Base-by-base conservation (phyloP, 805 yeast genomes). In the Wickerhamiella bombiphila region DNA sequence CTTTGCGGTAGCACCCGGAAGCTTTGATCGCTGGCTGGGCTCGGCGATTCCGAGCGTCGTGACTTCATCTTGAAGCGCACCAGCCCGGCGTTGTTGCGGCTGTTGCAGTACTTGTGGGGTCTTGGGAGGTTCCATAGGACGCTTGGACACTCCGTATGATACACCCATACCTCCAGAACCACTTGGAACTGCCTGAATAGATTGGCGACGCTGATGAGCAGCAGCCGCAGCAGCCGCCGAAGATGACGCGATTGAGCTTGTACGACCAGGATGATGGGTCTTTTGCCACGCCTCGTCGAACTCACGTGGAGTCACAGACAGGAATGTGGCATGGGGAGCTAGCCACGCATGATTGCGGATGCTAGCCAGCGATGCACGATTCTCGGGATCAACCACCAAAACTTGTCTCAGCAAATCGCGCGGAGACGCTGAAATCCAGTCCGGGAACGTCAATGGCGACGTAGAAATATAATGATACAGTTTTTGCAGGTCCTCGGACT, bases 361-460 rank as follows among this genome's bases (percentile, higher is more conserved):
- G 39, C 75, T 78, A 49, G 66, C 66, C 48, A 88, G 64, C 32
- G 64, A 64, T 26, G 81, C 69, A 58, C 98, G 72, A 51, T 68
- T 74, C 44, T 63, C 70, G 6, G 97, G 97, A 54, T 86, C 82
- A 1, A 95, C 68, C 9, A 85, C 88, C 26, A 63, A 69, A 26
- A 88, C 79, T 54, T 77, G 76, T 50, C 97, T 69, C 45, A 91
- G 63, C 44, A 91, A 64, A 60, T 91, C 96, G 57, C 98, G 71
- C 4, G 97, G 91, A 55, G 81, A 67, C 2, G 96, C 93, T 30
- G 76, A 76, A 39, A 91, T 74, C 54, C 82, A 86, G 56, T 86
- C 96, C 0, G 98, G 98, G 59, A 91, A 91, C 3, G 95, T 91
- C 51, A 91, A 65, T 3, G 94, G 82, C 1, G 96, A 83, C 36